These are phyloP conservation scores for Astrocystis sublimbata DNA, from an alignment of 495 filamentous ascomycete genomes.

Conservation along the genomic window DNA sequence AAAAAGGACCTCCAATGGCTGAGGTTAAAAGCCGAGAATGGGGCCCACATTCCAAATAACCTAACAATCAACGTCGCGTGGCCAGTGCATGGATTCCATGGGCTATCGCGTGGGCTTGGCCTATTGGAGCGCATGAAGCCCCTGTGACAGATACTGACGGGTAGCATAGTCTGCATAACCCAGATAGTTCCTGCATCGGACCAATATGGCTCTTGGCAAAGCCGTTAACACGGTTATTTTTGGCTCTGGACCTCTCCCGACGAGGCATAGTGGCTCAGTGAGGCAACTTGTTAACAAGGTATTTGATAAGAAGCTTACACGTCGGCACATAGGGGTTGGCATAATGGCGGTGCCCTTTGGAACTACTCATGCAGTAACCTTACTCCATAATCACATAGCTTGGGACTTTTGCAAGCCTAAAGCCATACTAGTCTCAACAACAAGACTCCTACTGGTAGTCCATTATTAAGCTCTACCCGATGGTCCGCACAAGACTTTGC, in stretches of 20 bases:
- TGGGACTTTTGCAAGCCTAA: too few species aligned
- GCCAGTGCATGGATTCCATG: background rate
- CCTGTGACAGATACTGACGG: background rate
- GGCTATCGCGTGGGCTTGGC: background rate
- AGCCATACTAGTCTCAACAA: too few species aligned
- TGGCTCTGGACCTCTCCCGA: background rate
- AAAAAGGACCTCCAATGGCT: background rate
- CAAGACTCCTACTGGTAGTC: too few species aligned
- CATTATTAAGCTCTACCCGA: too few species aligned
- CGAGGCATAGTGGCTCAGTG: background rate
- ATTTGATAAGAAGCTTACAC: too few species aligned
- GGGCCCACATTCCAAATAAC: slow-evolving; percentile 16
- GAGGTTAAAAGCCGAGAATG: background rate
- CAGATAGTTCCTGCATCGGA: background rate
- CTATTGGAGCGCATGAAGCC: too few species aligned
- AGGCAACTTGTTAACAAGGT: too few species aligned
- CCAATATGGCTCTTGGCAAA: slow-evolving; percentile 4
- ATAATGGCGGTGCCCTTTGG: too few species aligned
- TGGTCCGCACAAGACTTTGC: too few species aligned
- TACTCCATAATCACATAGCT: too few species aligned
- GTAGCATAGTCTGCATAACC: background rate
- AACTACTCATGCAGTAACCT: too few species aligned
- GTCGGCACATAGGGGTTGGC: too few species aligned
- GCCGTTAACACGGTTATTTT: slow-evolving; percentile 4
- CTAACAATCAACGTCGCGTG: slow-evolving; percentile 1